A percentile compares a stretch with the other conserved stretches of the same genome.
Evolutionary conservation across 345 rosid genomes (phyloP).

Genomic region (Gossypium australe): DNA sequence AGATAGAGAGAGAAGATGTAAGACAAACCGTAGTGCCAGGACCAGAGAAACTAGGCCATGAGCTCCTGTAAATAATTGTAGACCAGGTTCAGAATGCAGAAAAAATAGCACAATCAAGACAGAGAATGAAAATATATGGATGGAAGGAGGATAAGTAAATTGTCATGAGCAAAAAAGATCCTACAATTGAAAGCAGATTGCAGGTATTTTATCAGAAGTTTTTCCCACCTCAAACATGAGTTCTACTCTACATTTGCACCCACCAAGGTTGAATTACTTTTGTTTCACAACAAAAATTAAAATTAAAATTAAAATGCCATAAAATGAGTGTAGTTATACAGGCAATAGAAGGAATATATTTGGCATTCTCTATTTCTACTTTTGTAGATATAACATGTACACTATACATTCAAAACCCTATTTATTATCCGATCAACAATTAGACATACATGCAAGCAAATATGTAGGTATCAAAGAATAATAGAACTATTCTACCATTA

Average conservation of each 20-base stretch:
- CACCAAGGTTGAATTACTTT: neutral
- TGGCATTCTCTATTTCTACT: neutral
- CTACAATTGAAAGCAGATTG: neutral
- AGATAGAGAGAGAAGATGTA: neutral
- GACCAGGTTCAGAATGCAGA: neutral
- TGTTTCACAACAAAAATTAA: neutral
- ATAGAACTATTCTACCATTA: neutral
- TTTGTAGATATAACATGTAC: neutral
- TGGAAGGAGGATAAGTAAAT: neutral
- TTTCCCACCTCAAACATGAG: neutral
- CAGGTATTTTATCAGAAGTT: neutral
- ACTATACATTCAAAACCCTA: neutral
- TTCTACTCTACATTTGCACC: neutral
- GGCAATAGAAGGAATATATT: neutral
- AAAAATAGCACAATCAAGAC: neutral
- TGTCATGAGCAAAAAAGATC: neutral
- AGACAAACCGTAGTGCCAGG: neutral
- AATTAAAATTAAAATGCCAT: neutral
- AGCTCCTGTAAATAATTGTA: neutral
- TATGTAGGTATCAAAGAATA: neutral
- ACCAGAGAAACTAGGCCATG: conserved; percentile 2
- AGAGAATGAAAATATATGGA: neutral
- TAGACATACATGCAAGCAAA: neutral
- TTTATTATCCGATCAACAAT: neutral
- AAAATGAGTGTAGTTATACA: neutral